These are phyloP conservation scores for Picea abies DNA, from an alignment of 83 land plant genomes.

Conservation along the genomic window DNA sequence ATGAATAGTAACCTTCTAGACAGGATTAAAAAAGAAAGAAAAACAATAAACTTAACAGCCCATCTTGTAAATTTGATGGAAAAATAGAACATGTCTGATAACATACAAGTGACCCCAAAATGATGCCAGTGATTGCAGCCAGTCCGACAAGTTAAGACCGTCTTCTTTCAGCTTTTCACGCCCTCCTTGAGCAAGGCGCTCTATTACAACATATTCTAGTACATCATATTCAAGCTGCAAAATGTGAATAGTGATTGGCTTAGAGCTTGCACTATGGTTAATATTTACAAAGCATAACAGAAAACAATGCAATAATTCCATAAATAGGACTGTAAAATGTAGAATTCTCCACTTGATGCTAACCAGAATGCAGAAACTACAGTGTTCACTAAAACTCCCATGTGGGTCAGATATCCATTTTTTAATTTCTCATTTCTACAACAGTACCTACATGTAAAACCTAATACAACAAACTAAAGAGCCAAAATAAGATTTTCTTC, in stretches of 20 bases:
- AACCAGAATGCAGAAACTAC: not conserved
- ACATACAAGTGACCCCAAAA: slow-evolving; percentile 99
- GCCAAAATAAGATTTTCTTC: not conserved
- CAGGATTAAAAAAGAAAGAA: not conserved
- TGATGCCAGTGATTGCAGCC: slow-evolving; percentile 99
- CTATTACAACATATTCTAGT: slow-evolving; percentile 97
- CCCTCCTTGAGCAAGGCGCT: slow-evolving; percentile 97
- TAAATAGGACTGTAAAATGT: not conserved
- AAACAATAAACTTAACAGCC: slow-evolving; percentile 3
- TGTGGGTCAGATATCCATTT: not conserved
- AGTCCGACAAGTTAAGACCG: slow-evolving; percentile 97
- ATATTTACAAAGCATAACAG: not conserved
- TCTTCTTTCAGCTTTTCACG: slow-evolving; percentile 98
- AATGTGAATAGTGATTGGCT: not conserved
- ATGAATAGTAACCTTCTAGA: too few relatives aligned
- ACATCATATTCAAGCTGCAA: slow-evolving; percentile 97
- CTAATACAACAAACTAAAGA: not conserved
- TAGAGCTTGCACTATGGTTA: not conserved
- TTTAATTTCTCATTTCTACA: not conserved
- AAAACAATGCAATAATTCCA: not conserved
- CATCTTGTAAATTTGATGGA: too few relatives aligned
- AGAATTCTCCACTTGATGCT: not conserved
- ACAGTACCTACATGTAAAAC: not conserved
- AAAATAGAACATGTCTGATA: not conserved
- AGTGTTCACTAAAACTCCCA: not conserved